Evolutionary conservation across 371 early-diverging fungal species (phyloP).

Genomic region (Mortierella sp.): DNA sequence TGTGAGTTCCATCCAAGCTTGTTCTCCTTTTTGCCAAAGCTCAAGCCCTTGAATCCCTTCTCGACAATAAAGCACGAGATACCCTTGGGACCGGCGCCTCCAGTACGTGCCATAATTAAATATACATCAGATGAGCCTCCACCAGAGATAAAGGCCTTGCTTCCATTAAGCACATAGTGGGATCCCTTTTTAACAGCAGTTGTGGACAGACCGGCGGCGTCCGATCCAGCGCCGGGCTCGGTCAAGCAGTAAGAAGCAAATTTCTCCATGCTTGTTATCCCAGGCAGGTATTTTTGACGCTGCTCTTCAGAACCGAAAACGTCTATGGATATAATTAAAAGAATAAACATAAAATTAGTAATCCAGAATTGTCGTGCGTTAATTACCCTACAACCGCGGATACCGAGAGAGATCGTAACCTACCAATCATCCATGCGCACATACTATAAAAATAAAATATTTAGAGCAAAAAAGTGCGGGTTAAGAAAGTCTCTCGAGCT

Average conservation of each 20-base stretch:
- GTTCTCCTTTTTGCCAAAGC: slow-evolving; percentile 76
- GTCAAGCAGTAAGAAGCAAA: slow-evolving; percentile 77
- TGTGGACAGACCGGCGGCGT: slow-evolving; percentile 77
- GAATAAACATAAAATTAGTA: not conserved
- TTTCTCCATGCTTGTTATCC: slow-evolving; percentile 61
- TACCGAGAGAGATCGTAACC: not conserved
- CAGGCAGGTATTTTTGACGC: slow-evolving; percentile 63
- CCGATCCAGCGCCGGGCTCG: slow-evolving; percentile 86
- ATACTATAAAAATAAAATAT: slow-evolving; percentile 49
- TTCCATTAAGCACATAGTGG: slow-evolving; percentile 81
- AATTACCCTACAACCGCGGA: not conserved
- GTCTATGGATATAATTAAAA: slow-evolving; percentile 27
- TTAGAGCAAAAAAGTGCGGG: not conserved
- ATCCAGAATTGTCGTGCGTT: not conserved
- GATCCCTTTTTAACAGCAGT: slow-evolving; percentile 77
- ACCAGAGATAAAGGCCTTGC: slow-evolving; percentile 79
- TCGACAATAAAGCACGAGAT: slow-evolving; percentile 71
- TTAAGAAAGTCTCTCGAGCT: too few species aligned
- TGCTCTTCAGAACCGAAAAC: slow-evolving; percentile 63
- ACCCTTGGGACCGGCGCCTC: slow-evolving; percentile 72
- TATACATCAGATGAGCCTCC: slow-evolving; percentile 74
- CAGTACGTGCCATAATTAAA: slow-evolving; percentile 75
- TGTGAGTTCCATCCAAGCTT: slow-evolving; percentile 78
- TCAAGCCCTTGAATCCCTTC: slow-evolving; percentile 67
- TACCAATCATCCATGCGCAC: slow-evolving; percentile 75